phyloP scores from a whole-genome alignment of 1,284 basidiomycete species.

The Somion occarium region DNA sequence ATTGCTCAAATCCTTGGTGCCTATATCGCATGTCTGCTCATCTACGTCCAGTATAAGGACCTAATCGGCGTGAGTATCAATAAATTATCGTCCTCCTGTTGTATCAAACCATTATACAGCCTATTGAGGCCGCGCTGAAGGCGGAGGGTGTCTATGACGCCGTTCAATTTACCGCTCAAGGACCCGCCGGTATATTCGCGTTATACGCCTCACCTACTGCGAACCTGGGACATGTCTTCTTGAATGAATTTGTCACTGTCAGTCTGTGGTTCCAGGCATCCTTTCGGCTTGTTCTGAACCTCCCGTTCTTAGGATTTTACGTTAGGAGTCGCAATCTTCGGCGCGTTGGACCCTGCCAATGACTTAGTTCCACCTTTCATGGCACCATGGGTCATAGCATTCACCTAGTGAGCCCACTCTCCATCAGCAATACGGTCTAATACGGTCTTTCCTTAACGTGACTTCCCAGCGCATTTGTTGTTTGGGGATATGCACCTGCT shows the following conservation, averaged over 20 bases:
- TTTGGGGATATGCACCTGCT: conserved; percentile 36
- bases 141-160: conserved; percentile 36
- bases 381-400: neutral
- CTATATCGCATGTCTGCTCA: conserved; percentile 52
- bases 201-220: conserved; percentile 45
- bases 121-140: conserved; percentile 37
- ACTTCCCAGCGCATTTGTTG: neutral
- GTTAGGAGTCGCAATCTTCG: neutral
- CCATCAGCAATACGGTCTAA: neutral
- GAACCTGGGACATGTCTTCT: conserved; percentile 46
- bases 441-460: neutral
- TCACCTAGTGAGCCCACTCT: neutral
- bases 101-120: too few relatives aligned
- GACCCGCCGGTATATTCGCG: conserved; percentile 60
- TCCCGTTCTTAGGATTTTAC: neutral
- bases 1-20: conserved; percentile 56
- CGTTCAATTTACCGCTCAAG: conserved; percentile 50
- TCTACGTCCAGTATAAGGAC: conserved; percentile 59
- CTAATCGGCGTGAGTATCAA: conserved; percentile 35
- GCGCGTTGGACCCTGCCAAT: neutral
- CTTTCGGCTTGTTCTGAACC: neutral
- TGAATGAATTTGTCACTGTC: conserved; percentile 66
- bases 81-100: too few relatives aligned
- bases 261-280: conserved; percentile 26
- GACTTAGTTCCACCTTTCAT: neutral